Evolutionary conservation across 805 yeast species (phyloP), one percentile per base, ranked within the genome.

Genomic region (Cyberlindnera veronae): DNA sequence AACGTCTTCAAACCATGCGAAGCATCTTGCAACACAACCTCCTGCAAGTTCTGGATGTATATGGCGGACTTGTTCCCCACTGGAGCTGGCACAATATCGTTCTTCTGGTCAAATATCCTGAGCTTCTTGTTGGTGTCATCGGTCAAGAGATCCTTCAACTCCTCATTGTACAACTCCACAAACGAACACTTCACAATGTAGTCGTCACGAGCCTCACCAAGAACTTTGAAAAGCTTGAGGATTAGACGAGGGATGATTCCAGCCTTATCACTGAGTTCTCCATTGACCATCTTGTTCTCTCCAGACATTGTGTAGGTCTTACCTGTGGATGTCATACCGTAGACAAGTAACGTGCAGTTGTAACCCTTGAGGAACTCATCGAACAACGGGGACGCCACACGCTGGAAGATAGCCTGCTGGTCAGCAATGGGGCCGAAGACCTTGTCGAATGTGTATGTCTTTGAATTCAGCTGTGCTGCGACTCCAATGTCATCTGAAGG

Each of bases 261-360:
- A 0, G 87, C 84, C 19, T 71, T 62, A 15, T 69, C 70, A 35
- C 67, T 63, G 24, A 72, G 46, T 37, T 60, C 40, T 3, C 47
- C 55, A 17, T 60, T 61, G 35, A 55, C 55, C 32, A 56, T 51
- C 24, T 57, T 35, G 21, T 55, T 68, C 32, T 84, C 84, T 5
- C 95, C 95, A 2, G 84, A 77, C 93, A 79, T 79, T 11, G 85
- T 70, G 56, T 79, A 79, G 0, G 96, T 87, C 54, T 87, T 88
- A 19, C 95, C 95, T 0, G 95, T 84, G 1, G 95, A 93, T 0
- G 95, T 88, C 72, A 87, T 95, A 5, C 96, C 96, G 62, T 89
- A 89, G 0, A 93, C 95, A 49, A 88, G 69, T 21, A 87, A 72
- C 0, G 95, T 84, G 49, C 89, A 87, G 57, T 86, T 87, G 57